phyloP scores from a whole-genome alignment of 306 rosid species.

The Acacia crassicarpa region DNA sequence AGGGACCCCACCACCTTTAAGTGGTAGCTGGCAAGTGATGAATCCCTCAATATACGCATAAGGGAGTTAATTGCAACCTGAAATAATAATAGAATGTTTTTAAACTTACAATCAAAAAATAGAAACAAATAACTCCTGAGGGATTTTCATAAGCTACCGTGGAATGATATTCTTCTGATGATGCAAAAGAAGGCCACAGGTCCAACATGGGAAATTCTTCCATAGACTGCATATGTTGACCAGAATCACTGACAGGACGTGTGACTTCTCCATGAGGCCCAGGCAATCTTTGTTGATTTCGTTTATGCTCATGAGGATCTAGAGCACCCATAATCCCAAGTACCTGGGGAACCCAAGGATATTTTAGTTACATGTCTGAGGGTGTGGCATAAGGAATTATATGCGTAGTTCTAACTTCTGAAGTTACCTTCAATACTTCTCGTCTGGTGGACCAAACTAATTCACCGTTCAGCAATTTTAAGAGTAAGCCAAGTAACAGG shows the following conservation, averaged over 20 bases:
- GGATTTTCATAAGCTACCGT: constrained; percentile 57
- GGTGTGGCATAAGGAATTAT: constrained; percentile 21
- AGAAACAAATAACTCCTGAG: constrained; percentile 2
- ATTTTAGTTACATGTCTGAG: constrained; percentile 3
- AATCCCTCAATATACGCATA: constrained; percentile 95
- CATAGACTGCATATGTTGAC: constrained; percentile 85
- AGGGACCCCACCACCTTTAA: constrained; percentile 93
- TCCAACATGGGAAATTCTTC: constrained; percentile 79
- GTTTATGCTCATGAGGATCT: constrained; percentile 93
- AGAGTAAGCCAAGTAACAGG: constrained; percentile 75
- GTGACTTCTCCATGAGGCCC: constrained; percentile 86
- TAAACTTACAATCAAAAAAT: constrained; percentile 16
- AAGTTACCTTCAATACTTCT: constrained; percentile 85
- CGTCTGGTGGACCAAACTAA: constrained; percentile 97
- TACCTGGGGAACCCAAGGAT: constrained; percentile 56
- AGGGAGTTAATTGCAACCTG: constrained; percentile 99
- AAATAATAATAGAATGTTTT: constrained; percentile 19
- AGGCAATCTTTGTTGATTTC: constrained; percentile 74
- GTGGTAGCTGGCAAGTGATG: constrained; percentile 93
- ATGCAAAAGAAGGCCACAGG: constrained; percentile 96
- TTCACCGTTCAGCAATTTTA: constrained; percentile 92
- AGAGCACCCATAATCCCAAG: constrained; percentile 99
- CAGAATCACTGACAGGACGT: constrained; percentile 83
- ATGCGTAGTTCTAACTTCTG: constrained; percentile 17
- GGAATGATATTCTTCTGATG: constrained; percentile 91